A percentile compares a stretch with the other conserved stretches of the same genome.
phyloP scores from a whole-genome alignment of 495 filamentous ascomycete species.

The Neurospora sp. region DNA sequence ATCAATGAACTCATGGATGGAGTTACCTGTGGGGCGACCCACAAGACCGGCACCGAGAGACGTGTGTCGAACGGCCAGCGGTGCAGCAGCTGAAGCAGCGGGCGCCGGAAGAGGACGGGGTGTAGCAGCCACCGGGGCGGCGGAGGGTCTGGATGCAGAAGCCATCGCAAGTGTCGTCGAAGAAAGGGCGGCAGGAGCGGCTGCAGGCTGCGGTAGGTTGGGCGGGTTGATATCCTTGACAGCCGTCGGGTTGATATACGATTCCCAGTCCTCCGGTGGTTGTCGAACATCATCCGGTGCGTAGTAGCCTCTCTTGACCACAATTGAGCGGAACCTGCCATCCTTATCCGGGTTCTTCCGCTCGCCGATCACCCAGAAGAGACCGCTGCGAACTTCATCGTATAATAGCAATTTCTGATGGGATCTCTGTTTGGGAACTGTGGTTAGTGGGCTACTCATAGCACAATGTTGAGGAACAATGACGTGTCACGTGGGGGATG shows the following conservation, averaged over 20 bases:
- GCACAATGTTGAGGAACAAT: not conserved
- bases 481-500: too few species aligned
- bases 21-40: not conserved
- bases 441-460: not conserved
- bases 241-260: not conserved
- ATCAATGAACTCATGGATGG: not conserved
- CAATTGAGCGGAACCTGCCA: constrained; percentile 6
- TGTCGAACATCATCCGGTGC: not conserved
- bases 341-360: not conserved
- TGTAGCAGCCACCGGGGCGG: not conserved
- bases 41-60: not conserved
- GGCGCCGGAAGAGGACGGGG: not conserved
- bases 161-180: not conserved
- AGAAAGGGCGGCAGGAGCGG: not conserved
- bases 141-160: not conserved
- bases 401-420: constrained; percentile 13
- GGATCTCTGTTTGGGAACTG: not conserved
- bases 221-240: not conserved
- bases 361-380: constrained; percentile 7
- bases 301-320: constrained; percentile 6
- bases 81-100: accelerated
- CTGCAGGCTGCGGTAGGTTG: not conserved
- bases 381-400: constrained; percentile 11
- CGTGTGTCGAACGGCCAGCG: not conserved
- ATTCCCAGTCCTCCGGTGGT: not conserved